Evolutionary conservation across 2,329 filamentous ascomycete genomes (phyloP), one percentile per base, ranked within the genome.

Genomic region (Penicillium decumbens): DNA sequence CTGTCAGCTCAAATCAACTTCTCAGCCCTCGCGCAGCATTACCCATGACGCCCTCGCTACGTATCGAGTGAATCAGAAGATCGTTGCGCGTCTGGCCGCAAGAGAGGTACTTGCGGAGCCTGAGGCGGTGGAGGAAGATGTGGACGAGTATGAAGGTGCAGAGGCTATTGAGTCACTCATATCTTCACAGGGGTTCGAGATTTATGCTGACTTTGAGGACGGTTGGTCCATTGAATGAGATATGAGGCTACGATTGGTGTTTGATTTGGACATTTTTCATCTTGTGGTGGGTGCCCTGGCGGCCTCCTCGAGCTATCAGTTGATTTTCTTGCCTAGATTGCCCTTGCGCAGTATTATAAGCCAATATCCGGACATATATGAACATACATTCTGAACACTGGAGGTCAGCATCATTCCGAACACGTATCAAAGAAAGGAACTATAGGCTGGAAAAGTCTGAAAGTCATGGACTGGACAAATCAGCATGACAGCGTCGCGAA

Each of bases 41-140:
- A 56, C 55, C 2, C 58, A 65, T 43, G 59, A 63, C 6, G 52
- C 68, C 3, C 43, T 68, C 6, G 55, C 61, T 10, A 65, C 59
- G 46, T 67, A 65, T 39, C 60, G 60, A n/a, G 57, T 69, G 12
- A 69, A 65, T 43, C 62, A 60, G 50, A 69, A 64, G 50, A 56
- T 55, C 39, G 59, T 67, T 9, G 49, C 59, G 5, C 62, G 60
- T 20, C 50, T 70, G 9, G 58, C 58, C 0, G 59, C 59, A 1
- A 55, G 49, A 20, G 60, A 65, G n/a, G 43, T 51, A 0, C 45
- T 45, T 0, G 59, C 33, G 8, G 55, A 35, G 15, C 15, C 15
- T 2, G 33, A 60, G 10, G 53, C 53, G 37, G 45, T 44, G 3
- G 49, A 43, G 13, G 45, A 44, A 6, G 49, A 45, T 8, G 43